phyloP scores from a whole-genome alignment of 2,329 filamentous ascomycete genomes.

The Lasiodiplodia citricola region DNA sequence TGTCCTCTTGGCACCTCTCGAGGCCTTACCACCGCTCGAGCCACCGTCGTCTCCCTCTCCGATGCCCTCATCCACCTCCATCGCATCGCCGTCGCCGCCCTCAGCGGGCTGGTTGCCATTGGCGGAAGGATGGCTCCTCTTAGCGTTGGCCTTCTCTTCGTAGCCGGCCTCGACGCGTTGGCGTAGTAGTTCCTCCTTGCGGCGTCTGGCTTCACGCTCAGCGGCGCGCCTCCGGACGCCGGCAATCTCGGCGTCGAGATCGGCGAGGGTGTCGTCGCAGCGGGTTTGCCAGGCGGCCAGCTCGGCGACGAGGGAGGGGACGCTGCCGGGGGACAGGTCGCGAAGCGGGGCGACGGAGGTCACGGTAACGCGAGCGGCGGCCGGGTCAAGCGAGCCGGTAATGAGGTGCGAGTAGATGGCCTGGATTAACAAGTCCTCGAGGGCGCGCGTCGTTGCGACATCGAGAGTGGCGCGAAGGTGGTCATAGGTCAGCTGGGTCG shows the following conservation, averaged over 20 bases:
- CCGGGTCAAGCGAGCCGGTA: conserved; percentile 81
- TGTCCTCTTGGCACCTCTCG: conserved; percentile 10
- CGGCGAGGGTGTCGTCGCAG: conserved; percentile 73
- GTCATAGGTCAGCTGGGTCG: conserved; percentile 69
- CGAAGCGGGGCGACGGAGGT: conserved; percentile 83
- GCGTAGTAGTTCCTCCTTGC: conserved; percentile 19
- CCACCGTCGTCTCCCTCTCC: conserved; percentile 32
- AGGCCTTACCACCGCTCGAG: not conserved
- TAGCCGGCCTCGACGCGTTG: conserved; percentile 7
- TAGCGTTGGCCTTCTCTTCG: conserved; percentile 19
- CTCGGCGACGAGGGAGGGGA: conserved; percentile 70
- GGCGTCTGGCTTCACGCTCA: not conserved
- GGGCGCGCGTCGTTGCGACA: conserved; percentile 68
- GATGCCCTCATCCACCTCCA: conserved; percentile 43
- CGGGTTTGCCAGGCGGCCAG: conserved; percentile 79
- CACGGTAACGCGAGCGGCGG: conserved; percentile 74
- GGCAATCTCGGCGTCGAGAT: conserved; percentile 75
- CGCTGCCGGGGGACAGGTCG: conserved; percentile 76
- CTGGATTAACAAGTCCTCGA: conserved; percentile 86
- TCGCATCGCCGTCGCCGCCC: conserved; percentile 38
- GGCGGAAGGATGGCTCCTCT: not conserved
- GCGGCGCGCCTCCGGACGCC: conserved; percentile 31
- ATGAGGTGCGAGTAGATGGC: conserved; percentile 87
- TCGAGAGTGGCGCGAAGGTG: conserved; percentile 70
- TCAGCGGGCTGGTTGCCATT: conserved; percentile 32